Base-by-base conservation (phyloP, 1,284 basidiomycete species). In the Amylostereum areolatum region DNA sequence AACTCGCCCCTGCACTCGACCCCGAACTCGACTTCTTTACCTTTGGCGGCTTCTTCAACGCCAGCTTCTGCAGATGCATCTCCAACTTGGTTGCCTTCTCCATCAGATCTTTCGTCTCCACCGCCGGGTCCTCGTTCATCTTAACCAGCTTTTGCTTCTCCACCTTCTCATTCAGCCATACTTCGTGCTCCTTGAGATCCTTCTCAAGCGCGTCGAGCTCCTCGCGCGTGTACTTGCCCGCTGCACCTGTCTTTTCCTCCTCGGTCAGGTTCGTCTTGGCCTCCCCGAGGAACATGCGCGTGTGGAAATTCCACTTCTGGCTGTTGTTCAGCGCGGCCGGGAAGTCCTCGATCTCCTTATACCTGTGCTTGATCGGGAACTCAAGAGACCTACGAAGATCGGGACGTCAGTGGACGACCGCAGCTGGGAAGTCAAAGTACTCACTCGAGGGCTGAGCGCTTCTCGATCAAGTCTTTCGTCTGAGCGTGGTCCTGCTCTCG, bases 401-500 rank as follows among this genome's bases (percentile, higher is more conserved):
- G 48, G 7, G 8, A 9, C 31, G 32, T 35, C 30, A 46, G 24
- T 18, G 18, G 18, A 18, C 18, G 18, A 18, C 18, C 18, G 18
- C 18, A 18, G 18, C 18, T 18, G 18, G 18, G 18, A 9, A 33
- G 33, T 12, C 10, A 33, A 32, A 32, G 11, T 24, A 79, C 89
- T 67, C 60, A 93, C 90, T 97, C 92, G 24, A 98, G 69, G 11
- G 77, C 81, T 36, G 78, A 76, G 45, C 89, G 80, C 65, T 91
- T 89, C 54, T 82, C 78, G 55, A 83, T 71, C 51, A 96, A 75
- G 45, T 84, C 79, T 24, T 74, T 75, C 9, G 85, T 89, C 47
- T 87, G 81, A 1, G 96, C 95, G 10, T 75, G 67, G 59, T 97
- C 95, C n/a, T 84, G 92, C 48, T 87, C 75, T 35, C 94, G 91